These are phyloP conservation scores for Neurospora sp. DNA, from an alignment of 495 filamentous ascomycete species.

Conservation along the genomic window DNA sequence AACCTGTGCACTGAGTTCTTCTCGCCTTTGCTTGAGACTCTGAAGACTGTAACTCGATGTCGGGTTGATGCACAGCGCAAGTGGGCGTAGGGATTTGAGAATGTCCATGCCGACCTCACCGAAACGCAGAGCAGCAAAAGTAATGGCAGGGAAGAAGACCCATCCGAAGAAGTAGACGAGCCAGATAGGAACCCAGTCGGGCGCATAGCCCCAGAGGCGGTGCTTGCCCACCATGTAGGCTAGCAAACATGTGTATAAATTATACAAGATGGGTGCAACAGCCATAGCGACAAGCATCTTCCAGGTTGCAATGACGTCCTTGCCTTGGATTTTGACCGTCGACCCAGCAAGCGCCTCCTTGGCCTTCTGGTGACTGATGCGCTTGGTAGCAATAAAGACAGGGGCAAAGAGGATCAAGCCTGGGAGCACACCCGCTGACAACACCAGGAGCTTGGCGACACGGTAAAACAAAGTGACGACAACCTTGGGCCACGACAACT, in stretches of 20 bases:
- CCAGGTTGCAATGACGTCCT: constrained; percentile 97
- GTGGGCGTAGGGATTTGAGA: constrained; percentile 81
- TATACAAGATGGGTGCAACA: constrained; percentile 79
- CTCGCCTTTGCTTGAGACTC: constrained; percentile 64
- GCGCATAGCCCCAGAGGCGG: constrained; percentile 67
- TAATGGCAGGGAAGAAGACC: constrained; percentile 77
- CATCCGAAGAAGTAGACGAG: constrained; percentile 59
- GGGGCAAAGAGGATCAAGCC: constrained; percentile 82
- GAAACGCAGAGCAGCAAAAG: constrained; percentile 88
- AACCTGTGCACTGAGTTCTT: constrained; percentile 66
- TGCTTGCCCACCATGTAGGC: constrained; percentile 73
- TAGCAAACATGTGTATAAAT: constrained; percentile 62
- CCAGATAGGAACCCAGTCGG: constrained; percentile 73
- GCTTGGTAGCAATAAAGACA: constrained; percentile 81
- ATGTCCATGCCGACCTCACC: constrained; percentile 99
- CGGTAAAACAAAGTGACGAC: constrained; percentile 72
- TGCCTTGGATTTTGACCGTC: constrained; percentile 85
- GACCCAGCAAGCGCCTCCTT: constrained; percentile 84
- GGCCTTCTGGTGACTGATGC: constrained; percentile 85
- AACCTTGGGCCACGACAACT: constrained; percentile 64
- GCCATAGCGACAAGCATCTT: constrained; percentile 88
- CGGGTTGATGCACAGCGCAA: constrained; percentile 81
- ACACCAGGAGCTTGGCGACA: constrained; percentile 58
- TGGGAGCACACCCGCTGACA: constrained; percentile 75
- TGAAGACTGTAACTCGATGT: constrained; percentile 74